These are phyloP conservation scores for Kalmanozyma brasiliensis DNA, from an alignment of 1,284 basidiomycete species.

Conservation along the genomic window DNA sequence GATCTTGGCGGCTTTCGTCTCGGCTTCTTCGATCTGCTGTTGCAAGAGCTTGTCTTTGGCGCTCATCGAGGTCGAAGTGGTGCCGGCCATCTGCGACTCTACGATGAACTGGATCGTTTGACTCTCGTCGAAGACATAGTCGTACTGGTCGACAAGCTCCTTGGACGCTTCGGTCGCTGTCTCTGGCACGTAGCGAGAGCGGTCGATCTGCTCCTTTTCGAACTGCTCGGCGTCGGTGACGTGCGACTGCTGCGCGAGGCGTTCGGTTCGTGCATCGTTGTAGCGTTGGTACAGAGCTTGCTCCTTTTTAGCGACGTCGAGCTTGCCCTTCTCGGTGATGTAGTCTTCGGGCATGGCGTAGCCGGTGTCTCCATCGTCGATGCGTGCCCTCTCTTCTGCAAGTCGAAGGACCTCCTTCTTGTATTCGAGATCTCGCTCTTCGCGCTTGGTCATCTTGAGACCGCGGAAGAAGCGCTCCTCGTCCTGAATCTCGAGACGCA, in stretches of 20 bases:
- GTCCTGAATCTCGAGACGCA: constrained; percentile 79
- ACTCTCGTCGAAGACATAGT: constrained; percentile 97
- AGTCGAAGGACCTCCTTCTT: constrained; percentile 92
- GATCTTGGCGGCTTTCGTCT: constrained; percentile 71
- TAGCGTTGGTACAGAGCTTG: constrained; percentile 87
- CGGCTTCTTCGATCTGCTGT: constrained; percentile 88
- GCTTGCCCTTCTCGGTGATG: constrained; percentile 97
- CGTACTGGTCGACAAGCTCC: constrained; percentile 72
- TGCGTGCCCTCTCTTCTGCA: constrained; percentile 90
- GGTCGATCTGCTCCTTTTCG: constrained; percentile 87
- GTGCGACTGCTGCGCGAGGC: constrained; percentile 75
- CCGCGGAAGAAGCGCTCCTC: constrained; percentile 64
- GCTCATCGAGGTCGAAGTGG: constrained; percentile 71
- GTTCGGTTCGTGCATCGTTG: constrained; percentile 79
- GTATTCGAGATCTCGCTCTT: constrained; percentile 81
- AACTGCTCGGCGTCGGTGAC: constrained; percentile 91
- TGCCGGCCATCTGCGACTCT: constrained; percentile 72
- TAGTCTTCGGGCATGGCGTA: constrained; percentile 75
- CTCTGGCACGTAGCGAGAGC: constrained; percentile 74
- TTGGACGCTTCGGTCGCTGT: constrained; percentile 74
- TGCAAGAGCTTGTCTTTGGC: constrained; percentile 87
- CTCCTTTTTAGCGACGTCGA: constrained; percentile 96
- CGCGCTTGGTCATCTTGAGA: constrained; percentile 78
- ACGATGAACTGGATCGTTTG: constrained; percentile 96
- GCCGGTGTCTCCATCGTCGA: constrained; percentile 77